Evolutionary conservation across 78 protist species (phyloP).

Genomic region (Abeoforma whisleri): DNA sequence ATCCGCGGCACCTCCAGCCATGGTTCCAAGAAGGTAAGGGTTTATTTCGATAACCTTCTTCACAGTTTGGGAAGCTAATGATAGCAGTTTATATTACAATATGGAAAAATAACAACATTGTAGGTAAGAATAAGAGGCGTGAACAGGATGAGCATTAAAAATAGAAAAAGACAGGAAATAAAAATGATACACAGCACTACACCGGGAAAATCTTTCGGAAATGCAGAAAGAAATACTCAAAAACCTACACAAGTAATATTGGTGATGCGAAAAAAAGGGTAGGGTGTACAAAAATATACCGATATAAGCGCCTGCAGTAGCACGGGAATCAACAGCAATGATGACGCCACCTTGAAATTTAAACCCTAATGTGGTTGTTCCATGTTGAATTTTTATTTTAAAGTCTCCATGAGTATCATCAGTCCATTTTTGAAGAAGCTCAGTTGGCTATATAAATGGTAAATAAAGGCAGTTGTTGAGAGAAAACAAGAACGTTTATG

Average conservation of each 20-base stretch:
- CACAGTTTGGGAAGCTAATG: slow-evolving; percentile 83
- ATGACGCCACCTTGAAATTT: slow-evolving; percentile 78
- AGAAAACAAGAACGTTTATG: too few relatives aligned
- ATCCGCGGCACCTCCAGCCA: slow-evolving; percentile 99
- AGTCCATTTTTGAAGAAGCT: slow-evolving; percentile 28
- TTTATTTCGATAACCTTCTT: slow-evolving; percentile 96
- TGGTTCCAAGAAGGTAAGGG: slow-evolving; percentile 95
- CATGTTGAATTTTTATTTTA: slow-evolving; percentile 73
- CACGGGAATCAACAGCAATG: slow-evolving; percentile 95
- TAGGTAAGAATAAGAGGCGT: too few relatives aligned
- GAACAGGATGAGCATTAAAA: too few relatives aligned
- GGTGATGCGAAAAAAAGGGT: neutral
- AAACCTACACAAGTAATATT: too few relatives aligned
- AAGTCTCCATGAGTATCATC: slow-evolving; percentile 18
- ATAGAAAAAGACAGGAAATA: too few relatives aligned
- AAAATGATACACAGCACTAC: too few relatives aligned
- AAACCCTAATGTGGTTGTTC: slow-evolving; percentile 98
- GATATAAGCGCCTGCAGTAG: slow-evolving; percentile 87
- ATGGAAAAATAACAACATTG: too few relatives aligned
- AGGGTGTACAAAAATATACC: slow-evolving; percentile 37
- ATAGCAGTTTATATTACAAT: too few relatives aligned
- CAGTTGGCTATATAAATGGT: slow-evolving; percentile 9
- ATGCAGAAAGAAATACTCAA: too few relatives aligned
- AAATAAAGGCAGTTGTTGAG: too few relatives aligned
- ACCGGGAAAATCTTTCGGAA: too few relatives aligned